Evolutionary conservation across 768 basidiomycete species (phyloP).

Genomic region (Filobasidium wieringae): DNA sequence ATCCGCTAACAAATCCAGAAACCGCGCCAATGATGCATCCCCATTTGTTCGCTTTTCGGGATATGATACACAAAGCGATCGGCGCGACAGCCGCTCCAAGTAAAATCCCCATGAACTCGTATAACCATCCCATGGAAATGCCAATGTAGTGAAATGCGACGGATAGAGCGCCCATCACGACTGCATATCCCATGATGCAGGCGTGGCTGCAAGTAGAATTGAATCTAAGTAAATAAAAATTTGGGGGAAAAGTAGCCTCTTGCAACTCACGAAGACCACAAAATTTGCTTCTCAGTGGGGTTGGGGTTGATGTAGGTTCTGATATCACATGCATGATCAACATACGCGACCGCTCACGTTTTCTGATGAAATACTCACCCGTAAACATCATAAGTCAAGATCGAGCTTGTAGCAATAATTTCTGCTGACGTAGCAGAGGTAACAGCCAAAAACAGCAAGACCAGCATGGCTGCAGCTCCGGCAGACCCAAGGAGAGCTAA

Average conservation of each 20-base stretch:
- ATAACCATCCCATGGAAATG: constrained; percentile 87
- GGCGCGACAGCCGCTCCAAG: constrained; percentile 66
- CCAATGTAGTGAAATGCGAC: constrained; percentile 81
- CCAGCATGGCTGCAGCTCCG: constrained; percentile 58
- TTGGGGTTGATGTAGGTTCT: constrained; percentile 62
- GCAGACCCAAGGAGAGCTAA: constrained; percentile 60
- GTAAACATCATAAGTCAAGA: constrained; percentile 77
- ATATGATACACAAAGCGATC: constrained; percentile 73
- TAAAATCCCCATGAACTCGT: constrained; percentile 39
- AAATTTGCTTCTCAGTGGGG: constrained; percentile 49
- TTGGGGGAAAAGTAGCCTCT: too few species aligned
- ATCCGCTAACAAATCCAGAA: constrained; percentile 54
- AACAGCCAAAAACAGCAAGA: constrained; percentile 71
- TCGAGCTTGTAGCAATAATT: constrained; percentile 73
- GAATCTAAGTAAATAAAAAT: too few species aligned
- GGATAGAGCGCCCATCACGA: constrained; percentile 67
- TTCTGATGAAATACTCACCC: constrained; percentile 13
- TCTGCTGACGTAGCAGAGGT: constrained; percentile 69
- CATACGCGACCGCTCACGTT: background rate
- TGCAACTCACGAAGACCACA: constrained; percentile 20
- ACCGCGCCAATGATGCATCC: constrained; percentile 69
- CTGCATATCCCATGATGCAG: constrained; percentile 21
- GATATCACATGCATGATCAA: background rate
- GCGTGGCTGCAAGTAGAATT: background rate
- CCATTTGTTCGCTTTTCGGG: constrained; percentile 72